These are phyloP conservation scores for Penicillium italicum DNA, from an alignment of 2,329 filamentous ascomycete species.

Conservation along the genomic window DNA sequence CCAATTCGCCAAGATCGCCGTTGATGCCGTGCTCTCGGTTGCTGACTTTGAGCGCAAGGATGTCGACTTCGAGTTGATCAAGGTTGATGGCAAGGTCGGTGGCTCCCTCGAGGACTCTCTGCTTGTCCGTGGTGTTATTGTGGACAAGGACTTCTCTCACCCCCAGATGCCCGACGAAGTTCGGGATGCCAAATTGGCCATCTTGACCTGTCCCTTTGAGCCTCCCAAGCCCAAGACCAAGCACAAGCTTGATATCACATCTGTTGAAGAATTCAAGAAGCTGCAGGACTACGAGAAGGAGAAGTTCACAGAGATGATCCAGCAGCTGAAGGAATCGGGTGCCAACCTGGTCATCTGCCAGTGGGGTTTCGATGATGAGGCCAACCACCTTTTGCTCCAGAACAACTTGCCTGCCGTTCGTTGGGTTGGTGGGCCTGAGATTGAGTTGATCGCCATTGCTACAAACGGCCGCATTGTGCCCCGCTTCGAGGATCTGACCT, in stretches of 20 bases:
- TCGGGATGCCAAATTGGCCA: slow-evolving; percentile 91
- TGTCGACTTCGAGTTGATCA: slow-evolving; percentile 98
- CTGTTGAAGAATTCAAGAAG: slow-evolving; percentile 97
- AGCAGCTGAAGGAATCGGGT: slow-evolving; percentile 94
- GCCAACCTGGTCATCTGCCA: slow-evolving; percentile 98
- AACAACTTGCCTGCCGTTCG: slow-evolving; percentile 93
- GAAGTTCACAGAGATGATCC: slow-evolving; percentile 98
- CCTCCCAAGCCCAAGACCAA: slow-evolving; percentile 99
- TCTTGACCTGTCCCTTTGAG: slow-evolving; percentile 96
- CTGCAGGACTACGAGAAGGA: slow-evolving; percentile 91
- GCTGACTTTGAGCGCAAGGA: slow-evolving; percentile 94
- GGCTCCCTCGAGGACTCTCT: slow-evolving; percentile 89
- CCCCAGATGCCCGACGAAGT: slow-evolving; percentile 98
- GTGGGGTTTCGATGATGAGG: slow-evolving; percentile 99
- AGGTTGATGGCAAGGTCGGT: slow-evolving; percentile 97
- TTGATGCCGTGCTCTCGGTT: slow-evolving; percentile 94
- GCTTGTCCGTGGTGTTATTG: slow-evolving; percentile 94
- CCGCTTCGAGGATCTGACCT: slow-evolving; percentile 87
- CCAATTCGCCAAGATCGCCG: slow-evolving; percentile 94
- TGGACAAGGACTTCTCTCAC: slow-evolving; percentile 99
- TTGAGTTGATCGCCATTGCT: slow-evolving; percentile 96
- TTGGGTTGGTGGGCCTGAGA: slow-evolving; percentile 97
- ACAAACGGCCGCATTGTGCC: slow-evolving; percentile 98
- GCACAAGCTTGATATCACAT: slow-evolving; percentile 97
- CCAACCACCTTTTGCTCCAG: slow-evolving; percentile 93